Percentiles rank a stretch among this genome's conserved stretches.
These are phyloP conservation scores for Juglanconis oblonga DNA, from an alignment of 2,329 filamentous ascomycete species.

Conservation along the genomic window DNA sequence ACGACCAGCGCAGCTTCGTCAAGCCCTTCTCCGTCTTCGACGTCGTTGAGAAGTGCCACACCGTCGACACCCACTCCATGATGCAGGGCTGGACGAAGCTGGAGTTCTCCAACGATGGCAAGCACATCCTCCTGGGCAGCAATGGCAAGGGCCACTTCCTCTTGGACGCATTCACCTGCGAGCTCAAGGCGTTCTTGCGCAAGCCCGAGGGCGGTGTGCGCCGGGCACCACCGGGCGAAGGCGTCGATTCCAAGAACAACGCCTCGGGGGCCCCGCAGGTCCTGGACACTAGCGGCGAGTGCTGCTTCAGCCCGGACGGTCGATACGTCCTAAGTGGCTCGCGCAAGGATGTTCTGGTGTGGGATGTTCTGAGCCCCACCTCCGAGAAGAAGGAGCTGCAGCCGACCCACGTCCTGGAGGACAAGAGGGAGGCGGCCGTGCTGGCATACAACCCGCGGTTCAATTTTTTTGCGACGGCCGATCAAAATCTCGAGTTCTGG, in stretches of 20 bases:
- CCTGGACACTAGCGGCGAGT: conserved; percentile 68
- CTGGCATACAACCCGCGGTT: conserved; percentile 87
- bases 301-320: conserved; percentile 86
- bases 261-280: conserved; percentile 27
- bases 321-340: conserved; percentile 83
- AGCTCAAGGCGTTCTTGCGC: conserved; percentile 69
- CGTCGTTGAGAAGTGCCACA: conserved; percentile 55
- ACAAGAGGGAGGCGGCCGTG: conserved; percentile 67
- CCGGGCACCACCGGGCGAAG: conserved; percentile 53
- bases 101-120: conserved; percentile 95
- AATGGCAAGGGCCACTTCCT: conserved; percentile 83
- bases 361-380: conserved; percentile 69
- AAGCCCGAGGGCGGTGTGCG: conserved; percentile 53
- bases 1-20: conserved; percentile 91
- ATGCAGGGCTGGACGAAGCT: conserved; percentile 81
- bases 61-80: conserved; percentile 53
- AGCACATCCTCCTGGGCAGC: conserved; percentile 79
- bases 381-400: conserved; percentile 57
- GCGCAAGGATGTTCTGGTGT: conserved; percentile 73
- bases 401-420: conserved; percentile 62
- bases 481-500: conserved; percentile 80
- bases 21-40: conserved; percentile 90
- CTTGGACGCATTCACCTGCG: conserved; percentile 87
- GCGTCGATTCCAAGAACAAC: conserved; percentile 31
- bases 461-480: conserved; percentile 88